Percentiles rank a stretch among this genome's conserved stretches.
These are phyloP conservation scores for Penicillium samsonianum DNA, from an alignment of 495 filamentous ascomycete species.

Conservation along the genomic window DNA sequence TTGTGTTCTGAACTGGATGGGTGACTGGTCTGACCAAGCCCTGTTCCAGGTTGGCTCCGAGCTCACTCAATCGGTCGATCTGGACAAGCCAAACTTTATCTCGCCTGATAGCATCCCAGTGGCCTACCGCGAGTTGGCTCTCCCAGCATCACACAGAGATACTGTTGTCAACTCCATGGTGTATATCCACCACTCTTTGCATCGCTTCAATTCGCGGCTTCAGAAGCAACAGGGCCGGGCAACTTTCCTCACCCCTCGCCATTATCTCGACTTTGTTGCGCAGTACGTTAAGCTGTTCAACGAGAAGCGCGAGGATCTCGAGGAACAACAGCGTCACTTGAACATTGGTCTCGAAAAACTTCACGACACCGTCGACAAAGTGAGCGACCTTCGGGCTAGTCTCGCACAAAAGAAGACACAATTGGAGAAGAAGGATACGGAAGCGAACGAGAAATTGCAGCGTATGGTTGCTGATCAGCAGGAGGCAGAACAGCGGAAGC, in stretches of 20 bases:
- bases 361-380: constrained; percentile 97
- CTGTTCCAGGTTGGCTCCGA: constrained; percentile 97
- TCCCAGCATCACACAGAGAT: constrained; percentile 88
- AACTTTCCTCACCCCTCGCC: constrained; percentile 91
- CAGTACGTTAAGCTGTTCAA: constrained; percentile 98
- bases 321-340: constrained; percentile 96
- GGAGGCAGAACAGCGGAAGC: constrained; percentile 90
- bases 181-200: constrained; percentile 93
- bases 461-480: constrained; percentile 96
- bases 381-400: constrained; percentile 84
- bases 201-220: constrained; percentile 83
- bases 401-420: constrained; percentile 92
- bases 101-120: constrained; percentile 92
- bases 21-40: constrained; percentile 98
- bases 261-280: constrained; percentile 97
- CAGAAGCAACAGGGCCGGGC: constrained; percentile 86
- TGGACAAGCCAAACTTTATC: constrained; percentile 79
- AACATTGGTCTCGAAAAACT: constrained; percentile 98
- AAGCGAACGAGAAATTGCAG: constrained; percentile 96
- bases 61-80: constrained; percentile 90
- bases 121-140: constrained; percentile 78
- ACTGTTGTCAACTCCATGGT: constrained; percentile 97
- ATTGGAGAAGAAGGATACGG: constrained; percentile 87
- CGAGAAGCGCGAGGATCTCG: constrained; percentile 96
- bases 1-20: constrained; percentile 99